Base-by-base conservation (phyloP, 2,329 filamentous ascomycete species). In the Magnaporthales sp. region DNA sequence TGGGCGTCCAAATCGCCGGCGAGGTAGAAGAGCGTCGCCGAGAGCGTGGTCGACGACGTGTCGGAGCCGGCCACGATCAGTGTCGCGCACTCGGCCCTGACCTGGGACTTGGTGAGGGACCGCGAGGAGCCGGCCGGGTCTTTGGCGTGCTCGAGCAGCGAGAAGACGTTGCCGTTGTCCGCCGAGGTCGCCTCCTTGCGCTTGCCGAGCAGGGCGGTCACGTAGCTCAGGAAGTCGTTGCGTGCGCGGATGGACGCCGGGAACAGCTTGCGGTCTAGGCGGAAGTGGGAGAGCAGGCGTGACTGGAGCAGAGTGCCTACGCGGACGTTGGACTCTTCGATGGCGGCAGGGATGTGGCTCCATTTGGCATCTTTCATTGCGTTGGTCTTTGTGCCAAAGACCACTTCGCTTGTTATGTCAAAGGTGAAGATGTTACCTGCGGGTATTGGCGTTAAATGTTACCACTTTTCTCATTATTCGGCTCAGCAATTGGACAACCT, bases 1-100 rank as follows among this genome's bases (percentile, higher is more conserved):
- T 56, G n/a, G 10, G 38, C 54, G 5, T 69, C 24, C 0, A 71
- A 70, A 56, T 75, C 71, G 65, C 68, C 67, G 15, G 69, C 66
- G 10, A 77, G 70, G 64, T 76, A 76, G 70, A 74, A 76, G 46
- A 77, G 67, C 0, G 71, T 69, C 0, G 74, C 73, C 3, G 73
- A 61, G 19, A 72, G 68, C 6, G 75, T 70, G 1, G 72, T 75
- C 1, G 72, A 73, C 6, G 73, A 73, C 2, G 75, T 76, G 56
- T 77, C 65, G 27, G 65, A 66, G 26, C 65, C 65, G 15, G 54
- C 54, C 10, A n/a, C 54, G 7, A 60, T 27, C 22, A 60, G 15
- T 4, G 54, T 60, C 19, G 54, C 54, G 22, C 22, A 60, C 15
- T 60, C 54, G 15, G 6, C 54, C 54, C n/a, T 22, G 5, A 60